Conservation (phyloP, 2,329 filamentous ascomycete genomes). For the Myriosclerotinia curreyana region DNA sequence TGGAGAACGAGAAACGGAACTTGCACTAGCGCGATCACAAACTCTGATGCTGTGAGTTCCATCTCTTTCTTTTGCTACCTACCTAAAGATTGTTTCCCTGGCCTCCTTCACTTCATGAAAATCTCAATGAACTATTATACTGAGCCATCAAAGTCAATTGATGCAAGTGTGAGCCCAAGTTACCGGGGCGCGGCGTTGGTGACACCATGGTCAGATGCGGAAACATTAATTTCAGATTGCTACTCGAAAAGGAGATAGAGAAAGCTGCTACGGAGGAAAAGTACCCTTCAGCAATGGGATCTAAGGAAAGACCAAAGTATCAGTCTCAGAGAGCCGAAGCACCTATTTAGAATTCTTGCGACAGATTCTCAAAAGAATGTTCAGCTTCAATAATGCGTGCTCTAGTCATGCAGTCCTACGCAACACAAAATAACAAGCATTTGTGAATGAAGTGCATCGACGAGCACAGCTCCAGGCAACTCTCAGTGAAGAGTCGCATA, state of each 20-base stretch:
- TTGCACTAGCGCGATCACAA: not conserved
- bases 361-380: not conserved
- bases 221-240: too few relatives aligned
- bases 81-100: not conserved
- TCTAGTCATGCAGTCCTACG: not conserved
- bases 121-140: too few relatives aligned
- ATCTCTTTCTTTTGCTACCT: not conserved
- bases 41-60: not conserved
- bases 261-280: too few relatives aligned
- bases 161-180: too few relatives aligned
- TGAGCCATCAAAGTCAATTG: not conserved
- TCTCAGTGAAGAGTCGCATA: not conserved
- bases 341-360: not conserved
- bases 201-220: too few relatives aligned
- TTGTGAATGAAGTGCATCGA: not conserved
- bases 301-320: too few relatives aligned
- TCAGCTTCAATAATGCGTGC: not conserved
- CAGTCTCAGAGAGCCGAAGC: too few relatives aligned
- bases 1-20: not conserved
- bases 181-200: too few relatives aligned
- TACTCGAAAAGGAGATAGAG: too few relatives aligned
- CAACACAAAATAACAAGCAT: not conserved
- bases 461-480: not conserved
- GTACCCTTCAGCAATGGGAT: too few relatives aligned
- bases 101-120: not conserved